phyloP scores from a whole-genome alignment of 2,329 filamentous ascomycete genomes.

The Alternaria sp. region DNA sequence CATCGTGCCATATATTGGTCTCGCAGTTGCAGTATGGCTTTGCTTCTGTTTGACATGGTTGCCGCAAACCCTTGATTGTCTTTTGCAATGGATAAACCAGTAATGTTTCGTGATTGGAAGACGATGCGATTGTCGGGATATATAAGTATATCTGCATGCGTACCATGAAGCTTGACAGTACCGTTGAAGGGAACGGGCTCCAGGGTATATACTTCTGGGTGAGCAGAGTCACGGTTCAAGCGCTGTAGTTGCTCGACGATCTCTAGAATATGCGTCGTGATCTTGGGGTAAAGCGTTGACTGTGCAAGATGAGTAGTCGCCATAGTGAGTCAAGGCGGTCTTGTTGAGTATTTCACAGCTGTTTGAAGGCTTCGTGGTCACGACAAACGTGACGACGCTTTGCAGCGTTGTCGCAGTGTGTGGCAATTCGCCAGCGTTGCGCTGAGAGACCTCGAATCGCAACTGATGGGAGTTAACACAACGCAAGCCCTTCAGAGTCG shows the following conservation, averaged over 20 bases:
- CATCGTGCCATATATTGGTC: conserved; percentile 31
- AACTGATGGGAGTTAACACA: not conserved
- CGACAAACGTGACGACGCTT: not conserved
- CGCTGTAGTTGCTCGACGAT: conserved; percentile 27
- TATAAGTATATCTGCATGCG: conserved; percentile 45
- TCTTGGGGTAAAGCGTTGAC: conserved; percentile 43
- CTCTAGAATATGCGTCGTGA: conserved; percentile 37
- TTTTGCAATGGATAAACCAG: conserved; percentile 24
- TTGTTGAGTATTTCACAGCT: not conserved
- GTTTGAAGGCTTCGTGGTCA: not conserved
- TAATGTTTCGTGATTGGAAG: conserved; percentile 39
- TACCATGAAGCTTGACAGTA: conserved; percentile 48
- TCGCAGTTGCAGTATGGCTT: conserved; percentile 28
- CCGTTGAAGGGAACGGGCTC: conserved; percentile 35
- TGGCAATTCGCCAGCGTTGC: not conserved
- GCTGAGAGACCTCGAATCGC: not conserved
- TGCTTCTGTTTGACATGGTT: conserved; percentile 29
- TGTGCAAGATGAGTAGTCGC: conserved; percentile 16
- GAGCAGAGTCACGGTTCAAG: conserved; percentile 16
- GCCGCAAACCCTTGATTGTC: conserved; percentile 41
- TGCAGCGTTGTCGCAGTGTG: not conserved
- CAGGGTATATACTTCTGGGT: conserved; percentile 15
- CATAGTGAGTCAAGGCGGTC: conserved; percentile 18
- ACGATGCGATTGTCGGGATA: conserved; percentile 29
- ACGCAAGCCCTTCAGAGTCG: not conserved